These are phyloP conservation scores for Saccharomycopsis microspora DNA, from an alignment of 805 yeast species.

Conservation along the genomic window DNA sequence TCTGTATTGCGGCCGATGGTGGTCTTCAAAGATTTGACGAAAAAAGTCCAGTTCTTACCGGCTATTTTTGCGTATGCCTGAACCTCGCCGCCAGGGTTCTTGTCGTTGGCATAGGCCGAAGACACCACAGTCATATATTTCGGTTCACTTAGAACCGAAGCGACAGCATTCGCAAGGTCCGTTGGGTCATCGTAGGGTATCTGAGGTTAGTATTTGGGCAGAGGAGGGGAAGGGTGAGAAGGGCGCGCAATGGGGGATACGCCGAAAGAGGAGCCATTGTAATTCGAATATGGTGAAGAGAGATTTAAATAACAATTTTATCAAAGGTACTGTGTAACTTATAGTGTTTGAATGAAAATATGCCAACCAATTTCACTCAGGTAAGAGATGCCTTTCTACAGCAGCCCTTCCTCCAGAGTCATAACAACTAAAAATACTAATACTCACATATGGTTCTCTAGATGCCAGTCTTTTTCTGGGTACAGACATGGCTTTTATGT, in stretches of 20 bases:
- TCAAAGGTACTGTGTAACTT: neutral
- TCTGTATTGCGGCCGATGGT: conserved; percentile 80
- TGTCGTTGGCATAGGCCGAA: conserved; percentile 59
- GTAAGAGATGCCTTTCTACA: neutral
- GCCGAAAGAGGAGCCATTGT: neutral
- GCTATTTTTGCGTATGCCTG: conserved; percentile 97
- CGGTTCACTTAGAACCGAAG: conserved; percentile 58
- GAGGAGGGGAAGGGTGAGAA: neutral
- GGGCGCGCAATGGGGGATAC: neutral
- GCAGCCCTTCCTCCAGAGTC: too few species aligned
- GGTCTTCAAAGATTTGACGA: conserved; percentile 67
- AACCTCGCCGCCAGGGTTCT: conserved; percentile 56
- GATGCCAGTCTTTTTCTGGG: too few species aligned
- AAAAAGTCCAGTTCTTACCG: conserved; percentile 88
- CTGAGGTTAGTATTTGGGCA: conserved; percentile 1
- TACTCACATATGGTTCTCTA: too few species aligned
- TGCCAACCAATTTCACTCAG: neutral
- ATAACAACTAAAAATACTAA: too few species aligned
- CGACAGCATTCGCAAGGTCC: conserved; percentile 64
- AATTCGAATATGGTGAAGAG: neutral
- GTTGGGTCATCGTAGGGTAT: conserved; percentile 39
- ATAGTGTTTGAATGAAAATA: neutral
- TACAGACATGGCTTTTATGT: too few species aligned
- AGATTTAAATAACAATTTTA: neutral
- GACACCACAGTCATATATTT: conserved; percentile 71